Percentiles rank a stretch among this genome's conserved stretches.
Conservation (phyloP, 139 green algal genomes). For the Coelastrella sp. region DNA sequence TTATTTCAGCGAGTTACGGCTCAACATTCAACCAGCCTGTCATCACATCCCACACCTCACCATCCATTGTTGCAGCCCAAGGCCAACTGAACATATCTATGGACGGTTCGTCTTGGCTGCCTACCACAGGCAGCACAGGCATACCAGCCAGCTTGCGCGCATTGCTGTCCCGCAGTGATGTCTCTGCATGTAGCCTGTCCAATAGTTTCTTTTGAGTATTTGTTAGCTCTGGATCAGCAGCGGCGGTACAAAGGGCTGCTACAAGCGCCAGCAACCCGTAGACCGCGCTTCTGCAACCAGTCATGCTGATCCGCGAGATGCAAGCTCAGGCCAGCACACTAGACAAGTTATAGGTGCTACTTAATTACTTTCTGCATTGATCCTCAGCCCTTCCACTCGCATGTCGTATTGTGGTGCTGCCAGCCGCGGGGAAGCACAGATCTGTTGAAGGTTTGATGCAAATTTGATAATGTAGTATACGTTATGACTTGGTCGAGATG, state of each 20-base stretch:
- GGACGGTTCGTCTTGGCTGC: background rate
- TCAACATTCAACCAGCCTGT: too few relatives aligned
- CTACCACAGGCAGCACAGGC: background rate
- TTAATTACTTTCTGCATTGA: too few relatives aligned
- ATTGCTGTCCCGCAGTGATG: background rate
- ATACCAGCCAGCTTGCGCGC: slow-evolving; percentile 5
- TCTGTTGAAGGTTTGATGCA: too few relatives aligned
- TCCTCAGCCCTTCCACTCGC: too few relatives aligned
- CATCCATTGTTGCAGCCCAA: slow-evolving; percentile 16
- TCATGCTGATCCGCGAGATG: background rate
- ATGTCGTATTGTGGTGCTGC: background rate
- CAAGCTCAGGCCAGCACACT: too few relatives aligned
- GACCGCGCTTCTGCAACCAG: background rate
- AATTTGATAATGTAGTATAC: too few relatives aligned
- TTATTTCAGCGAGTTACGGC: too few relatives aligned
- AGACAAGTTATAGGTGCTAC: too few relatives aligned
- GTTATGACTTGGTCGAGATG: too few relatives aligned
- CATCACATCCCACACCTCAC: background rate
- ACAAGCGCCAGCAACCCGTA: background rate
- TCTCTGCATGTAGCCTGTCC: background rate
- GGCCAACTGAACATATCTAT: background rate
- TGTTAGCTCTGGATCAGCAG: background rate
- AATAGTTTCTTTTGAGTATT: background rate
- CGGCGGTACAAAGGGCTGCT: background rate
- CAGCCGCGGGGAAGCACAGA: background rate